These are phyloP conservation scores for Cryphonectria naterciae DNA, from an alignment of 2,329 filamentous ascomycete species.

Conservation along the genomic window DNA sequence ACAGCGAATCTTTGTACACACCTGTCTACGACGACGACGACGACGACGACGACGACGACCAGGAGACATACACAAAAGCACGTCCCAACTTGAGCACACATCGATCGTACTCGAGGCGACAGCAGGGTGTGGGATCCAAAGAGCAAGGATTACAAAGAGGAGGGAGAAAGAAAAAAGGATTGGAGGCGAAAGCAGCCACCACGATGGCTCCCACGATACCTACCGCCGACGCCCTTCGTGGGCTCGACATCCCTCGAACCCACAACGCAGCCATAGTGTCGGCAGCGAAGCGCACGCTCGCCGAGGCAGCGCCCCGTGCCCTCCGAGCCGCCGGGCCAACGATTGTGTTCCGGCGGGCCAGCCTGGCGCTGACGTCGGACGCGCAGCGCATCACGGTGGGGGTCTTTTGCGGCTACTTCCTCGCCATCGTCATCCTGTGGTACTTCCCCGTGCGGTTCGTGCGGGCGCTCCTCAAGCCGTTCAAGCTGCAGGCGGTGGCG, in stretches of 20 bases:
- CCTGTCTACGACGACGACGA: background rate
- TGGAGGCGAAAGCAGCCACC: background rate
- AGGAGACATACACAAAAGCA: background rate
- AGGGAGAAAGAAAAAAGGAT: background rate
- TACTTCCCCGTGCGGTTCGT: conserved; percentile 70
- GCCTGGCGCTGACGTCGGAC: conserved; percentile 59
- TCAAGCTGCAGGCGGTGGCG: conserved; percentile 86
- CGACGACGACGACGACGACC: background rate
- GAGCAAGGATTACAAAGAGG: background rate
- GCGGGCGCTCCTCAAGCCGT: conserved; percentile 76
- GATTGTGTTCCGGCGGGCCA: conserved; percentile 51
- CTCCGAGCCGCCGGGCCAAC: conserved; percentile 22
- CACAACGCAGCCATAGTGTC: conserved; percentile 15
- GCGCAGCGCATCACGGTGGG: conserved; percentile 74
- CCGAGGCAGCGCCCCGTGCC: conserved; percentile 19
- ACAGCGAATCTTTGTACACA: background rate
- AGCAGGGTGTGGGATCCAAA: background rate
- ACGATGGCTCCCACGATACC: conserved; percentile 21
- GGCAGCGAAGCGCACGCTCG: conserved; percentile 18
- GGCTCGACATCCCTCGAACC: conserved; percentile 20
- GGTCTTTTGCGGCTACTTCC: conserved; percentile 72
- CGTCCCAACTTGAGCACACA: background rate
- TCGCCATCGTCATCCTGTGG: conserved; percentile 77
- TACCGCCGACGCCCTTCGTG: conserved; percentile 4
- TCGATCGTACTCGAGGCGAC: background rate